Evolutionary conservation across 495 filamentous ascomycete species (phyloP), one percentile per base, ranked within the genome.

Genomic region (Tetracladium setigerum): DNA sequence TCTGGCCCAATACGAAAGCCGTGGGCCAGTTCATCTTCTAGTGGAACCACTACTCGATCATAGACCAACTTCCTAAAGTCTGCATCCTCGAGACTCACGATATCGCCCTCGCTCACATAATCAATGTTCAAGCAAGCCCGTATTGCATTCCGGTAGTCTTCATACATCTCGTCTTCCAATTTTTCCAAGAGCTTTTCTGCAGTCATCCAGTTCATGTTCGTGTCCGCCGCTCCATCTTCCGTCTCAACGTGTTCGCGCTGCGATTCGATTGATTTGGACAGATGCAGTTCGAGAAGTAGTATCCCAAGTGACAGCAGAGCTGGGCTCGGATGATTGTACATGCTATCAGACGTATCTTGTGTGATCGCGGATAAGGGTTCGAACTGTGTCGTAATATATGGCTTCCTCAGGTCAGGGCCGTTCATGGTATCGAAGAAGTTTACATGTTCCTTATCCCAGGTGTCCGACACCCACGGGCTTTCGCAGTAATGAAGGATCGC

Each of bases 31-130:
- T 41, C 38, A 41, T 41, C 38, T 41, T 41, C 38, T 18, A 41
- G 15, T 4, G 38, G 38, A 3, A 41, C 18, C 38, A 41, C 38
- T 18, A 41, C 38, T 41, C 38, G 38, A 14, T 41, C 38, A 41
- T 41, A 41, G 15, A 41, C 38, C 38, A 41, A 13, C 15, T 41
- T 41, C 38, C 38, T 41, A 18, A 41, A 41, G 18, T 18, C 38
- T 13, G 17, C 38, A 24, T 41, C 38, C 6, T 41, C 38, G 38
- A 41, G 38, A 41, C 38, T 41, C 3, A 41, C n/a, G 13, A 14
- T 41, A 4, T 41, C 38, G 2, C 24, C 38, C 17, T 7, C 13
- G 18, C 15, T 18, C 17, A 41, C 38, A 18, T 41, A 41, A 18
- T 41, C 15, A 18, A 41, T 18, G 2, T 41, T 41, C 15, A 41